Conservation (phyloP, 495 filamentous ascomycete genomes). For the Neurospora sp. region DNA sequence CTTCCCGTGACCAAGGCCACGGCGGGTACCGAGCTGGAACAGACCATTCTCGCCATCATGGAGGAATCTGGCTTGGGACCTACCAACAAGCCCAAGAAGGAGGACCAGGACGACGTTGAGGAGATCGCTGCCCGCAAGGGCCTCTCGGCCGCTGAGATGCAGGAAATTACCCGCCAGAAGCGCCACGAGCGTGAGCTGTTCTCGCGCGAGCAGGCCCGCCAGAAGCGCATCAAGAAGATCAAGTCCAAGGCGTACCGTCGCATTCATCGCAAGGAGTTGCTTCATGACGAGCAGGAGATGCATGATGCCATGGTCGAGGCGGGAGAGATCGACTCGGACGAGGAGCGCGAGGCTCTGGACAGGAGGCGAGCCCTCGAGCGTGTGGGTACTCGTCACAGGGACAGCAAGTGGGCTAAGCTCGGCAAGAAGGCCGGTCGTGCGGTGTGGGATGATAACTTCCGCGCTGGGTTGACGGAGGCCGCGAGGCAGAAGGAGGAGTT, state of each 20-base stretch:
- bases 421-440: constrained; percentile 68
- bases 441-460: constrained; percentile 76
- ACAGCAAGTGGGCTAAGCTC: constrained; percentile 92
- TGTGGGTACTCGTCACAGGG: constrained; percentile 79
- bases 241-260: constrained; percentile 90
- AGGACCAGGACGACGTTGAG: constrained; percentile 54
- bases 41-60: constrained; percentile 73
- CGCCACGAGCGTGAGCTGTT: constrained; percentile 73
- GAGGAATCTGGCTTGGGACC: constrained; percentile 71
- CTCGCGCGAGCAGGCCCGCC: constrained; percentile 80
- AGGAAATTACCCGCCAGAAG: constrained; percentile 62
- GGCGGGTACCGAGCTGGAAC: constrained; percentile 72
- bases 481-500: constrained; percentile 80
- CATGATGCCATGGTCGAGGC: constrained; percentile 54
- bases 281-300: constrained; percentile 61
- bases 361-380: constrained; percentile 73
- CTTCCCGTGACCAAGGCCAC: constrained; percentile 43
- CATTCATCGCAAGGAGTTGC: constrained; percentile 79
- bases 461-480: constrained; percentile 67
- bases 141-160: constrained; percentile 58
- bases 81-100: constrained; percentile 30
- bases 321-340: constrained; percentile 57
- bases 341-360: constrained; percentile 71
- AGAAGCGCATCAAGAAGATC: constrained; percentile 95
- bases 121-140: constrained; percentile 46